Conservation (phyloP, 495 filamentous ascomycete species). For the Penicillium desertorum region DNA sequence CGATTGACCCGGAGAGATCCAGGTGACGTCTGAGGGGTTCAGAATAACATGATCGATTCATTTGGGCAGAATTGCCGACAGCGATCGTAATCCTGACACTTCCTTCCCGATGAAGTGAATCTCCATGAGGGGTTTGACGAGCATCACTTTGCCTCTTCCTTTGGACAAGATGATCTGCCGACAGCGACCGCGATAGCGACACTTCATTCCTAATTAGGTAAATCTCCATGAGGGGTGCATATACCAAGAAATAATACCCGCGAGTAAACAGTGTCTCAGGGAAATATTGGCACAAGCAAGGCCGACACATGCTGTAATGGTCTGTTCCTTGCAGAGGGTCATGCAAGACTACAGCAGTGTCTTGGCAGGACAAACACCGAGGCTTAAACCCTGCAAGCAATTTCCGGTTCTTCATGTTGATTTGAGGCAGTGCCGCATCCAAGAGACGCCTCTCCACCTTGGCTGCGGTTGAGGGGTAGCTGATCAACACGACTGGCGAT, state of each 20-base stretch:
- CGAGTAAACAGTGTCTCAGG: not conserved
- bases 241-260: not conserved
- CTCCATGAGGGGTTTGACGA: slow-evolving; percentile 19
- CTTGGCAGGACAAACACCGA: not conserved
- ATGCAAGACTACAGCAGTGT: not conserved
- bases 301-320: not conserved
- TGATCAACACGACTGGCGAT: not conserved
- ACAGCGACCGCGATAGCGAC: slow-evolving; percentile 8
- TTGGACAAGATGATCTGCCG: not conserved
- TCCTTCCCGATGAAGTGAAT: slow-evolving; percentile 20
- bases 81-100: slow-evolving; percentile 4
- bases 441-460: slow-evolving; percentile 2
- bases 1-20: not conserved
- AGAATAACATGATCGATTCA: not conserved
- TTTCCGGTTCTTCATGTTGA: not conserved
- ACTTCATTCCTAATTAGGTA: slow-evolving; percentile 17
- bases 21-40: not conserved
- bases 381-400: not conserved
- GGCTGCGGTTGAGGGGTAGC: slow-evolving; percentile 2
- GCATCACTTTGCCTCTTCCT: not conserved
- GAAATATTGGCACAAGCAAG: slow-evolving; percentile 20
- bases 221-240: slow-evolving; percentile 27
- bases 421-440: not conserved
- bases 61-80: not conserved
- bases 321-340: not conserved